phyloP scores from a whole-genome alignment of 2,329 filamentous ascomycete species.

The Colletotrichum chlorophyti region DNA sequence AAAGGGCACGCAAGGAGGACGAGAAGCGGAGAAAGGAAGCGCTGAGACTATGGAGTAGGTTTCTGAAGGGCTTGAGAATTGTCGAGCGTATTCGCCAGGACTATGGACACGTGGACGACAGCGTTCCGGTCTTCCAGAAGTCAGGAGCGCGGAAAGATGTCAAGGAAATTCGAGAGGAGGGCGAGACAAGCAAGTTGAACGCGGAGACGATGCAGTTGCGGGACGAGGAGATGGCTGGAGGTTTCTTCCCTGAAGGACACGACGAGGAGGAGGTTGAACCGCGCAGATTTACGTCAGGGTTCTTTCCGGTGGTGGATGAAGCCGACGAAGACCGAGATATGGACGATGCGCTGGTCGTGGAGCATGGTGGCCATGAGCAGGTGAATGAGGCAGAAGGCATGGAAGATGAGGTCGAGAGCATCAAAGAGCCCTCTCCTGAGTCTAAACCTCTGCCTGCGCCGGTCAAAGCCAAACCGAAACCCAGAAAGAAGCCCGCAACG shows the following conservation, averaged over 20 bases:
- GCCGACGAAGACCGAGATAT: constrained; percentile 45
- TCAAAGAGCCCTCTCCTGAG: neutral
- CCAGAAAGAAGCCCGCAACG: constrained; percentile 8
- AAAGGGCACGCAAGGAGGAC: constrained; percentile 79
- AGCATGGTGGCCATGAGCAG: constrained; percentile 31
- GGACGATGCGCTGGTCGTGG: constrained; percentile 42
- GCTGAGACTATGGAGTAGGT: constrained; percentile 82
- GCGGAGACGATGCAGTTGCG: constrained; percentile 35
- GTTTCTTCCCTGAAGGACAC: constrained; percentile 65
- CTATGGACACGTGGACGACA: constrained; percentile 69
- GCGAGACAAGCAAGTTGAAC: constrained; percentile 18
- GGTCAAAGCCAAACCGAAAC: constrained; percentile 17
- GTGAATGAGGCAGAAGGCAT: neutral
- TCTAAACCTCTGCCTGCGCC: constrained; percentile 5
- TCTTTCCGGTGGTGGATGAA: constrained; percentile 55
- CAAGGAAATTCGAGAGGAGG: neutral
- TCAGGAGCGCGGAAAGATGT: constrained; percentile 35
- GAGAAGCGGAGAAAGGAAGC: constrained; percentile 80
- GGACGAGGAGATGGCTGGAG: constrained; percentile 63
- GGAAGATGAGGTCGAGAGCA: neutral
- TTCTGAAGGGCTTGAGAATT: constrained; percentile 85
- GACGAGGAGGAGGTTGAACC: constrained; percentile 52
- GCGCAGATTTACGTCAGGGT: constrained; percentile 48
- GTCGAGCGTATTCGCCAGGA: constrained; percentile 77
- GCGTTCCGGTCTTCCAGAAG: constrained; percentile 60